These are phyloP conservation scores for Knoxia roxburghii DNA, from an alignment of 257 asterid genomes.

Conservation along the genomic window DNA sequence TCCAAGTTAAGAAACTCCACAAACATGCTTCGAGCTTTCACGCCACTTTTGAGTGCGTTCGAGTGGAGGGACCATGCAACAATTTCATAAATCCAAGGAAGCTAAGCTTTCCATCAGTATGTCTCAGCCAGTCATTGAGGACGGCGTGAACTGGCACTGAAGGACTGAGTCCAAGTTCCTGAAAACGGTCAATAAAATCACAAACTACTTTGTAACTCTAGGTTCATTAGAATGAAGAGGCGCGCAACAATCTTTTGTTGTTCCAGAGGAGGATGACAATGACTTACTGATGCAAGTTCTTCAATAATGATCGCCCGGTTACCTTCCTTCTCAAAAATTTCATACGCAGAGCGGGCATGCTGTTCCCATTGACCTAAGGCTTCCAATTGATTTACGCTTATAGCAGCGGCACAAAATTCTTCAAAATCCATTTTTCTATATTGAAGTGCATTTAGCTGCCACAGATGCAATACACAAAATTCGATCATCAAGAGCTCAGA, in stretches of 20 bases:
- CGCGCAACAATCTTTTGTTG: not conserved
- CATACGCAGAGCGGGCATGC: conserved; percentile 56
- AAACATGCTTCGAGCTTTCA: conserved; percentile 17
- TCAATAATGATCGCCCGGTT: conserved; percentile 60
- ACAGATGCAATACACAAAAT: conserved; percentile 1
- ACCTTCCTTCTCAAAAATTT: conserved; percentile 59
- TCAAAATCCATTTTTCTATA: conserved; percentile 67
- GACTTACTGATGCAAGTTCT: conserved; percentile 73
- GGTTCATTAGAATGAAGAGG: not conserved
- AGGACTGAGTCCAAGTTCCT: conserved; percentile 72
- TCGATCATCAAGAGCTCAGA: conserved; percentile 1
- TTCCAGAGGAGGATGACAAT: not conserved
- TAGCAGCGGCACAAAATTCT: conserved; percentile 73
- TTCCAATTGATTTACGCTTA: conserved; percentile 56
- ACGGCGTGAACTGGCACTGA: conserved; percentile 57
- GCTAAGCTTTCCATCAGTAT: conserved; percentile 60
- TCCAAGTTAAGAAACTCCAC: not conserved
- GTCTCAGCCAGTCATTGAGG: conserved; percentile 61
- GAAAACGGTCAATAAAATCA: conserved; percentile 8
- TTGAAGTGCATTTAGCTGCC: conserved; percentile 65
- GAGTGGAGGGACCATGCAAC: conserved; percentile 43
- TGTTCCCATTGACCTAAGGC: conserved; percentile 58
- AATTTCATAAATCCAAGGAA: conserved; percentile 47
- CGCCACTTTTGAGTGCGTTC: conserved; percentile 33
- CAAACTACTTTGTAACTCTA: not conserved